Conservation (phyloP, 2,329 filamentous ascomycete genomes). For the Corinectria fuckeliana region DNA sequence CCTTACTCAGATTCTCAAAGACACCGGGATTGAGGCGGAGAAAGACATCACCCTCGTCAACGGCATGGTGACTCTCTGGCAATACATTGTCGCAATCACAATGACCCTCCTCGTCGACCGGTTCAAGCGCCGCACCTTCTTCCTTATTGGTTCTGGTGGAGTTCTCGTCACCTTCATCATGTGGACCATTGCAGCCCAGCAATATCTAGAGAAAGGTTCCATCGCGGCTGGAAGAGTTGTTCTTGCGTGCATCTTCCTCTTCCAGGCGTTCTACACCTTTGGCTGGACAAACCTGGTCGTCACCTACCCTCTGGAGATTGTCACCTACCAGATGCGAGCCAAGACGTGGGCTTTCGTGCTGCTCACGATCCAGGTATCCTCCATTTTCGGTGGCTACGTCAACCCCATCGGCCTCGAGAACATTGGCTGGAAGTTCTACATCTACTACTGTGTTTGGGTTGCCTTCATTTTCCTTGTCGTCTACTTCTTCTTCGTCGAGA, state of each 20-base stretch:
- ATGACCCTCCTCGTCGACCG: conserved; percentile 46
- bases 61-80: conserved; percentile 50
- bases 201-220: conserved; percentile 44
- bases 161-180: conserved; percentile 48
- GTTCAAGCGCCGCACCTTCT: conserved; percentile 48
- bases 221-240: conserved; percentile 44
- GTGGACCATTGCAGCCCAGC: conserved; percentile 49
- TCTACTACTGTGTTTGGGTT: conserved; percentile 50
- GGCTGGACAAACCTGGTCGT: conserved; percentile 53
- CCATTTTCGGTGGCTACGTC: conserved; percentile 49
- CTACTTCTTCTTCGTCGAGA: conserved; percentile 51
- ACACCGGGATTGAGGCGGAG: conserved; percentile 46
- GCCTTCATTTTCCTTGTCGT: conserved; percentile 45
- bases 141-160: conserved; percentile 47
- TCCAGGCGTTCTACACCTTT: conserved; percentile 50
- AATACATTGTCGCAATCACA: conserved; percentile 49
- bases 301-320: conserved; percentile 51
- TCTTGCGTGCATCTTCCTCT: conserved; percentile 51
- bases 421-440: conserved; percentile 51
- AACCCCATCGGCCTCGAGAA: conserved; percentile 47
- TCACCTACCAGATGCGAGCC: conserved; percentile 50
- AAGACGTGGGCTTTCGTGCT: conserved; percentile 51
- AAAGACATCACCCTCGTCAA: conserved; percentile 51
- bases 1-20: conserved; percentile 47
- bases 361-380: conserved; percentile 46